These are phyloP conservation scores for Magnolia changhungtana DNA, from an alignment of 164 flowering plant genomes.

Conservation along the genomic window DNA sequence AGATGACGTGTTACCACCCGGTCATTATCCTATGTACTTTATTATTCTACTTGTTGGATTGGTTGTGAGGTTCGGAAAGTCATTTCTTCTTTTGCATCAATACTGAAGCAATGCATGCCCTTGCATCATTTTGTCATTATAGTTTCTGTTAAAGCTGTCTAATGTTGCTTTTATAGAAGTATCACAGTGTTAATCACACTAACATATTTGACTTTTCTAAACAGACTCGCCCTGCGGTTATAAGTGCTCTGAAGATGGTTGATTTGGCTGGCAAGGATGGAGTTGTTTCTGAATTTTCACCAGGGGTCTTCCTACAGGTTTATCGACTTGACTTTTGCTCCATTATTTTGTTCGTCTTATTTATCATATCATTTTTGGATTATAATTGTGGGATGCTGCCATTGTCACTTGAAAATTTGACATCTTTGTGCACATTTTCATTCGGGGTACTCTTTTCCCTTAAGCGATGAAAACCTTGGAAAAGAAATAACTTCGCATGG, in stretches of 20 bases:
- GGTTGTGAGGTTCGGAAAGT: neutral
- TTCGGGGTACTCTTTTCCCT: no score
- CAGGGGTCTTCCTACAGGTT: conserved; percentile 97
- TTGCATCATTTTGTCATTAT: neutral
- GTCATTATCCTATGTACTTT: neutral
- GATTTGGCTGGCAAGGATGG: conserved; percentile 84
- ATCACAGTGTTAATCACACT: conserved; percentile 2
- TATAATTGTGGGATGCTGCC: neutral
- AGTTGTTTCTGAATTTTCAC: conserved; percentile 65
- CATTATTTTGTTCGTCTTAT: neutral
- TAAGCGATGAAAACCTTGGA: no score
- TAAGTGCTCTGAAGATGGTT: conserved; percentile 50
- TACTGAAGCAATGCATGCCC: neutral
- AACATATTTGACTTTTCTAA: conserved; percentile 20
- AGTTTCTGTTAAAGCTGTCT: neutral
- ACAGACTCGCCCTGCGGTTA: conserved; percentile 83
- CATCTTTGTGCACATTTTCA: no score
- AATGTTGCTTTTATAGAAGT: neutral
- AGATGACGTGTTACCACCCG: neutral
- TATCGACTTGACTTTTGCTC: conserved; percentile 6
- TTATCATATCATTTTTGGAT: neutral
- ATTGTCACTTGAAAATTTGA: no score
- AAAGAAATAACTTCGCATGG: no score
- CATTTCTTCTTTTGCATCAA: neutral
- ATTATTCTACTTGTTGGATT: neutral